Base-by-base conservation (phyloP, 805 yeast genomes). In the Wickerhamia fluorescens region DNA sequence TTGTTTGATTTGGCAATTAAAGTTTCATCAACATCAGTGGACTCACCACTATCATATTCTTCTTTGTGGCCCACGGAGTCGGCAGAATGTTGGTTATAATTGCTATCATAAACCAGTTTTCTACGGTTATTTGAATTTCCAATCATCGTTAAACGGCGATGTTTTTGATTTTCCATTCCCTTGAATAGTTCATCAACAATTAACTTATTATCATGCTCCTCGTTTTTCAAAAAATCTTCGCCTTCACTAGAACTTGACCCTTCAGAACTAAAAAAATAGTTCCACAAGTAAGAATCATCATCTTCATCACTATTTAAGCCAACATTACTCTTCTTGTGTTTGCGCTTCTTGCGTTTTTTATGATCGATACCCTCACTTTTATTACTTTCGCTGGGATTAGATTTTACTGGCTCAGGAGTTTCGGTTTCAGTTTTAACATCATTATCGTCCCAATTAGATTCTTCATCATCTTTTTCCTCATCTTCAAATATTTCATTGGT, bases 21-120 rank as follows among this genome's bases (percentile, higher is more conserved):
- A 11, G 78, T 68, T n/a, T 74, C 70, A 48, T 89, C 97, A 38
- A 86, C 96, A 53, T 89, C 98, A 0, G 98, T 92, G 10, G 94
- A 84, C 44, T 88, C 96, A 24, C 92, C 95, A 41, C 82, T 79
- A 32, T 71, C 73, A 38, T 59, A 58, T 5, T 45, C 60, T 13
- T 49, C 53, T 17, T 61, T 67, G 17, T 27, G 20, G 12, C 18
- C 29, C n/a, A 20, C 29, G 18, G 19, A 10, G 10, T 27, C 23
- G 15, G 23, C 9, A 19, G 23, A 11, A 24, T 27, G 11, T 19
- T 15, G 9, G 24, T 22, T 14, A 10, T 18, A 18, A 10, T 18
- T 18, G 20, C 20, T 18, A 7, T 7, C 14, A 17, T 7, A 13
- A 8, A 27, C 24, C 24, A 14, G 29, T n/a, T 27, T 27, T 19